A percentile compares a stretch with the other conserved stretches of the same genome.
Conservation (phyloP, 805 yeast genomes). For the Wickerhamiella musiphila region DNA sequence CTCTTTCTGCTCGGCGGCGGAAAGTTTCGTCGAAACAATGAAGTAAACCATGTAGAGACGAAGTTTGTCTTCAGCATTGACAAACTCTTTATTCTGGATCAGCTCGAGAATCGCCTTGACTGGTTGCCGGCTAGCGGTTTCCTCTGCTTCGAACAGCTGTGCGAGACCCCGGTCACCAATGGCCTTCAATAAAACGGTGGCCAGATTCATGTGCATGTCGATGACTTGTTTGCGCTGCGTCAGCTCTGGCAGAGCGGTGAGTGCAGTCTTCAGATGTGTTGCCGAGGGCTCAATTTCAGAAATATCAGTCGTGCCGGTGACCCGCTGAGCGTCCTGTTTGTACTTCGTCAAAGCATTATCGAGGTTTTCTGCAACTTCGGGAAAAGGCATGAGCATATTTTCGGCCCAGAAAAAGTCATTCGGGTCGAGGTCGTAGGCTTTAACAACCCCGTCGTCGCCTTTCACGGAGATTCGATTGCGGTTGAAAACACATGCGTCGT, state of each 20-base stretch:
- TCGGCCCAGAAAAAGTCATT: conserved; percentile 81
- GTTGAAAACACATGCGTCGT: conserved; percentile 70
- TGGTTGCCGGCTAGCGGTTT: conserved; percentile 36
- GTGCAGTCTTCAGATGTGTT: conserved; percentile 41
- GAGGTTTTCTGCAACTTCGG: conserved; percentile 96
- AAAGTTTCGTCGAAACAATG: conserved; percentile 26
- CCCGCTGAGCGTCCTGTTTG: conserved; percentile 72
- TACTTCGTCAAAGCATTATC: conserved; percentile 67
- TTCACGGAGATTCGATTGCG: conserved; percentile 63
- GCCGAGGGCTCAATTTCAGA: conserved; percentile 47
- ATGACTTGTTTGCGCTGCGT: conserved; percentile 74
- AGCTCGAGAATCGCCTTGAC: conserved; percentile 37
- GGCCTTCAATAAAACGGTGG: conserved; percentile 66
- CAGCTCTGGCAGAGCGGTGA: conserved; percentile 80
- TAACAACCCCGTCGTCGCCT: conserved; percentile 22
- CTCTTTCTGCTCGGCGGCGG: conserved; percentile 35
- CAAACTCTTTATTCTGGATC: conserved; percentile 38
- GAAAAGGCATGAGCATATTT: conserved; percentile 81
- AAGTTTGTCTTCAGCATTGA: conserved; percentile 50
- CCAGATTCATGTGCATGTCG: conserved; percentile 93
- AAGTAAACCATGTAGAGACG: conserved; percentile 76
- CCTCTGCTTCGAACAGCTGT: conserved; percentile 87
- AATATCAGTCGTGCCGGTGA: conserved; percentile 52
- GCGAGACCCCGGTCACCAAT: conserved; percentile 78
- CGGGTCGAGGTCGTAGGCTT: conserved; percentile 77